Percentiles rank a stretch among this genome's conserved stretches.
These are phyloP conservation scores for Puccinia hordei DNA, from an alignment of 1,284 basidiomycete genomes.

Conservation along the genomic window DNA sequence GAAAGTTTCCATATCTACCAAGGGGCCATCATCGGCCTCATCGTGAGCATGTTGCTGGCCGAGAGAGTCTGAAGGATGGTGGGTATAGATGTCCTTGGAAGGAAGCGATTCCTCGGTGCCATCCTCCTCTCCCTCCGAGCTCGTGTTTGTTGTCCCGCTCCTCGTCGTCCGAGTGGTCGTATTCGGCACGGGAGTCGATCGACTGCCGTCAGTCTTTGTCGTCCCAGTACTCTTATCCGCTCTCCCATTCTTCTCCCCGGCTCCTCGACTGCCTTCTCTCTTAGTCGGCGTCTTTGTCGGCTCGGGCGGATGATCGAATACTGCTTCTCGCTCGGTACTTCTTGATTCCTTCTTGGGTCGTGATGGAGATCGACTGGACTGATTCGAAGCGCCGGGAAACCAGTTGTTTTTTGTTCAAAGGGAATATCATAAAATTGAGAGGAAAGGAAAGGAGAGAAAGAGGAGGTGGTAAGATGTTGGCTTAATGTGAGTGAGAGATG, in stretches of 20 bases:
- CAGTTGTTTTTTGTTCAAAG: no score
- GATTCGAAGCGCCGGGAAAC: constrained; percentile 1
- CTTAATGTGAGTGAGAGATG: no score
- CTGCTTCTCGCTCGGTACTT: background rate
- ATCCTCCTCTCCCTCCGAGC: no score
- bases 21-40: constrained; percentile 70
- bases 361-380: background rate
- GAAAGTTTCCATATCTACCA: constrained; percentile 79
- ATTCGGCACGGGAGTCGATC: no score
- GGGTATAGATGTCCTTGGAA: background rate
- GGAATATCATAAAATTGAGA: no score
- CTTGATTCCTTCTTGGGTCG: background rate
- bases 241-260: background rate
- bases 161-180: background rate
- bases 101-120: background rate
- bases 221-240: background rate
- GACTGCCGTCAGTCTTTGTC: no score
- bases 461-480: no score
- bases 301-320: background rate
- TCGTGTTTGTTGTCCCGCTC: no score
- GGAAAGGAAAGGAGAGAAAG: no score
- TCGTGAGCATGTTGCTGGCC: background rate
- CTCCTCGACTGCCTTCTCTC: background rate
- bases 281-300: background rate
- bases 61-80: no score